A percentile compares a stretch with the other conserved stretches of the same genome.
Conservation (phyloP, 2,329 filamentous ascomycete genomes). For the Pezicula rhizophila region DNA sequence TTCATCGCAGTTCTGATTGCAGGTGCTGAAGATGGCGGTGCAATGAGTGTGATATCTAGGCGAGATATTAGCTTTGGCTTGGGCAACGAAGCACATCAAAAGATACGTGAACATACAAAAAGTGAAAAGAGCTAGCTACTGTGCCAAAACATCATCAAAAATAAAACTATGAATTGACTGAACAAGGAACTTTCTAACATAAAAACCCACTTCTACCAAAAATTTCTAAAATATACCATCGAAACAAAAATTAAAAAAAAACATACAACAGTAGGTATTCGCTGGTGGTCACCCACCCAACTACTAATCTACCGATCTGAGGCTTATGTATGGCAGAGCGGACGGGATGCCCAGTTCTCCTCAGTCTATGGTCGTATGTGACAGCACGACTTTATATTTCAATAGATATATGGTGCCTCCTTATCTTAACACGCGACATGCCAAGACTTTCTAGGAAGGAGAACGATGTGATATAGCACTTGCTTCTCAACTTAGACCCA, state of each 20-base stretch:
- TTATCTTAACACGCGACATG: no score
- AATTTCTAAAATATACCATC: background rate
- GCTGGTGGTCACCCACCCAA: constrained; percentile 7
- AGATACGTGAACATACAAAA: background rate
- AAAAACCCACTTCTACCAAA: background rate
- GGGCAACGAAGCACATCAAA: background rate
- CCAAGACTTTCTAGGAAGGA: no score
- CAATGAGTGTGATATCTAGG: constrained; percentile 56
- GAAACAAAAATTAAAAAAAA: background rate
- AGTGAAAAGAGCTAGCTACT: background rate
- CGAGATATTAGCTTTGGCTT: constrained; percentile 9
- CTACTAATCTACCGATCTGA: constrained; percentile 4
- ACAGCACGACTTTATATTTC: background rate
- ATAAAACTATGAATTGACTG: no score
- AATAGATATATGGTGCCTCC: background rate
- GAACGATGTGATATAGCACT: no score
- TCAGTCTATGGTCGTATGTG: constrained; percentile 3
- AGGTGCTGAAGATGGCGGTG: constrained; percentile 57
- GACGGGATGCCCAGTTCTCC: constrained; percentile 5
- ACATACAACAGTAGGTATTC: constrained; percentile 8
- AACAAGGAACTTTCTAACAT: no score
- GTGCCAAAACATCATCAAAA: no score
- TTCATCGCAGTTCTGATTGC: constrained; percentile 66
- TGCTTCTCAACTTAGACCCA: no score
- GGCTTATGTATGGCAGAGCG: constrained; percentile 4